Evolutionary conservation across 192 early-diverging fungal species (phyloP).

Genomic region (Coemansia sp.): DNA sequence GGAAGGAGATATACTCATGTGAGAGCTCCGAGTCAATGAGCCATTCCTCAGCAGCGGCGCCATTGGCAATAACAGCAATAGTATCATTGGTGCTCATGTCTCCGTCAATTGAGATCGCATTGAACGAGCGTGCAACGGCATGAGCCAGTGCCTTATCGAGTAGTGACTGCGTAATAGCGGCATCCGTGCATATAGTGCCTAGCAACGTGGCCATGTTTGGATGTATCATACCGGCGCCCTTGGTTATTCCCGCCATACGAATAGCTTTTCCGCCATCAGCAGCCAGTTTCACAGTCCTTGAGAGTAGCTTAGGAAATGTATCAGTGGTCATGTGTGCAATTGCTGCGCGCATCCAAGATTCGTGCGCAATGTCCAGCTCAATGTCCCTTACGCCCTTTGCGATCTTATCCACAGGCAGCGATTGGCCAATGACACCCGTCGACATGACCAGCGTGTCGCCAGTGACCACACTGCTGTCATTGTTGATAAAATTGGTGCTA

Average conservation of each 20-base stretch:
- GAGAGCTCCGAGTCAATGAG: constrained; percentile 32
- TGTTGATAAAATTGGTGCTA: background rate
- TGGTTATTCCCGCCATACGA: constrained; percentile 90
- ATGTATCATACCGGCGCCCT: constrained; percentile 99
- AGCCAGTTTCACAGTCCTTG: constrained; percentile 52
- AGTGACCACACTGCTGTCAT: background rate
- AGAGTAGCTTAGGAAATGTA: constrained; percentile 92
- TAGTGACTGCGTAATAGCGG: constrained; percentile 59
- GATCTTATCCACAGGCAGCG: constrained; percentile 82
- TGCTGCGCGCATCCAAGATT: constrained; percentile 77
- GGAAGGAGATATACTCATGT: constrained; percentile 66
- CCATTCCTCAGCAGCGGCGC: constrained; percentile 40
- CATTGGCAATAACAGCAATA: constrained; percentile 86
- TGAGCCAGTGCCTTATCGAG: constrained; percentile 71
- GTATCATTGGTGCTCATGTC: constrained; percentile 98
- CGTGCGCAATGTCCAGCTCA: constrained; percentile 58
- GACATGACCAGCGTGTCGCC: constrained; percentile 78
- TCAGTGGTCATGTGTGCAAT: constrained; percentile 97
- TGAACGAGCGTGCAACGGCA: constrained; percentile 91
- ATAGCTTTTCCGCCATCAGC: constrained; percentile 6
- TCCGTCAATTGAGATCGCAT: constrained; percentile 92
- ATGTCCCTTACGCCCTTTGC: constrained; percentile 56
- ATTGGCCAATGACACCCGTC: constrained; percentile 96
- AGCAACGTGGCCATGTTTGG: constrained; percentile 98
- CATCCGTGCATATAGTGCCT: constrained; percentile 84